Conservation (phyloP, 202 grass and related monocot species). For the Carex arenaria region DNA sequence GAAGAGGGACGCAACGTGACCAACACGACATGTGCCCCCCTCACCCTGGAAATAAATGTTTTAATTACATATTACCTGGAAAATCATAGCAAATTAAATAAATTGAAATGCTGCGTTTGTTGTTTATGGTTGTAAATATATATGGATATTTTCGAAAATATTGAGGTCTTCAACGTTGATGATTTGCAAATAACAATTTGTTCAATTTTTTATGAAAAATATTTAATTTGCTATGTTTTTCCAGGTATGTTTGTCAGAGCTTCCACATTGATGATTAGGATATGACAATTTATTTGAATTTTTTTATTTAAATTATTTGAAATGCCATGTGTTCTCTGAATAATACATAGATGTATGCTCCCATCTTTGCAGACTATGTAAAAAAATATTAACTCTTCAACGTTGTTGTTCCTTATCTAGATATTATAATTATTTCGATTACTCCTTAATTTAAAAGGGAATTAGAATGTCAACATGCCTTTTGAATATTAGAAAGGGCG, state of each 20-base stretch:
- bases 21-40: background rate
- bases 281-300: background rate
- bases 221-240: background rate
- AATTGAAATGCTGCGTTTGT: background rate
- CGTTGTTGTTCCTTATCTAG: background rate
- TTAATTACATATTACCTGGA: background rate
- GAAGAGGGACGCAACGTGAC: background rate
- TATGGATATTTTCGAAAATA: background rate
- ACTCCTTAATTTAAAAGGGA: background rate
- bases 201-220: background rate
- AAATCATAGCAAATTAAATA: background rate
- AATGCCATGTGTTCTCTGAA: too few species aligned
- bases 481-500: background rate
- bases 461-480: background rate
- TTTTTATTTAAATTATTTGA: background rate
- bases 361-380: background rate
- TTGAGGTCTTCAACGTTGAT: background rate
- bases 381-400: background rate
- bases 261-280: background rate
- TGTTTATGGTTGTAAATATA: background rate
- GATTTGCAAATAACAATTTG: background rate
- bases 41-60: too few species aligned
- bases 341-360: background rate
- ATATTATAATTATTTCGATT: background rate
- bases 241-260: too few species aligned